These are phyloP conservation scores for Wickerhamiella sergipiensis DNA, from an alignment of 805 yeast genomes.

Conservation along the genomic window DNA sequence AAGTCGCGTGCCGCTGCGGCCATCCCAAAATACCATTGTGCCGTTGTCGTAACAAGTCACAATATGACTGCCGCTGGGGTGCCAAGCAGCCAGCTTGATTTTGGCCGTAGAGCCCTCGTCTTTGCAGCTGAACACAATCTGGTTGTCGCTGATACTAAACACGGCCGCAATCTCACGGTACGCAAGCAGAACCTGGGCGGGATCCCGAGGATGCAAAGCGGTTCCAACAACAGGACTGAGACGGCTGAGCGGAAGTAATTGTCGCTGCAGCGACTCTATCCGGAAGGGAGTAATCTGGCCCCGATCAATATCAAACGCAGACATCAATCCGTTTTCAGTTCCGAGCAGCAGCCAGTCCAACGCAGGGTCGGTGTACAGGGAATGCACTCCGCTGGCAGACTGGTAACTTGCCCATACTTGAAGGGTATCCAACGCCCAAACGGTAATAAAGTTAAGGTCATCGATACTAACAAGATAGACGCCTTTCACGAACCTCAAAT, in stretches of 20 bases:
- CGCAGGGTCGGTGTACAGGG: constrained; percentile 70
- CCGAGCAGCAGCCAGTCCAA: constrained; percentile 81
- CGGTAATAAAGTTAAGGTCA: constrained; percentile 42
- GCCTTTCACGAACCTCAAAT: constrained; percentile 61
- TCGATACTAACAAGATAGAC: constrained; percentile 67
- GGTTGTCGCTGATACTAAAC: constrained; percentile 51
- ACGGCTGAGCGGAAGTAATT: constrained; percentile 42
- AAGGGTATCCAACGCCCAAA: constrained; percentile 57
- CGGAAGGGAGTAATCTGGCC: constrained; percentile 50
- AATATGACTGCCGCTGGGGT: constrained; percentile 84
- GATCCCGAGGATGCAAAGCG: constrained; percentile 80
- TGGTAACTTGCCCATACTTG: constrained; percentile 44
- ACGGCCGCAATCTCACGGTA: constrained; percentile 57
- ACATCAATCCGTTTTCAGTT: constrained; percentile 54
- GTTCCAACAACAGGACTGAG: constrained; percentile 53
- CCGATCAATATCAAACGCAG: constrained; percentile 72
- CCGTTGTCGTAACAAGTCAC: constrained; percentile 73
- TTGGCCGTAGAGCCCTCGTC: constrained; percentile 24
- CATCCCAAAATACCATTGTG: constrained; percentile 86
- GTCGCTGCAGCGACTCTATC: constrained; percentile 52
- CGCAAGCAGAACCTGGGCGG: constrained; percentile 61
- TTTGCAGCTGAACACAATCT: constrained; percentile 40
- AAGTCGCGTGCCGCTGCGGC: constrained; percentile 55
- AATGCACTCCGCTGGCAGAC: constrained; percentile 53
- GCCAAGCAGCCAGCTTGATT: constrained; percentile 53